Evolutionary conservation across 2,329 filamentous ascomycete genomes (phyloP).

Genomic region (Atkinsonella hypoxylon): DNA sequence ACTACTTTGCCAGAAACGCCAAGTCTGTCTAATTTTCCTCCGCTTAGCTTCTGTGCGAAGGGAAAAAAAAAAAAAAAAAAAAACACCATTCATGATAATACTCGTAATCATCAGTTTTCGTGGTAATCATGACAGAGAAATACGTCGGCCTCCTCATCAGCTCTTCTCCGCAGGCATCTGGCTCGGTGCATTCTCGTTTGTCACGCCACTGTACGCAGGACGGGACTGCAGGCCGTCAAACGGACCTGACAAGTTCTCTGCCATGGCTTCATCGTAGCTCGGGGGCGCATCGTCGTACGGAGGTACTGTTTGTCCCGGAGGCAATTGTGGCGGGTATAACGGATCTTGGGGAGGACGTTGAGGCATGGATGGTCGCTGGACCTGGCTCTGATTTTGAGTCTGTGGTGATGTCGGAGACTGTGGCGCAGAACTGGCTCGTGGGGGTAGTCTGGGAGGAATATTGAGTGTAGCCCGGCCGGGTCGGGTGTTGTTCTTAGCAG

Average conservation of each 20-base stretch:
- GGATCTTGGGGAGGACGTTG: slow-evolving; percentile 31
- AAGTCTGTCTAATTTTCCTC: neutral
- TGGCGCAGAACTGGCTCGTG: slow-evolving; percentile 18
- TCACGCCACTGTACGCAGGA: slow-evolving; percentile 55
- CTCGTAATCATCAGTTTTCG: neutral
- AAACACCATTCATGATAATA: too few relatives aligned
- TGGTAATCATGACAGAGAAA: neutral
- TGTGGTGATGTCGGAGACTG: slow-evolving; percentile 12
- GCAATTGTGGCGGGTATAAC: slow-evolving; percentile 46
- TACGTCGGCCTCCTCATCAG: slow-evolving; percentile 10
- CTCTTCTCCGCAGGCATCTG: slow-evolving; percentile 32
- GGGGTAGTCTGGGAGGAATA: slow-evolving; percentile 24
- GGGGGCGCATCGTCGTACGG: slow-evolving; percentile 70
- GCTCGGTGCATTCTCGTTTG: slow-evolving; percentile 47
- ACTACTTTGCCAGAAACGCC: neutral
- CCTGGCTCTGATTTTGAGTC: slow-evolving; percentile 5
- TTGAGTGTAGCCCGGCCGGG: slow-evolving; percentile 27
- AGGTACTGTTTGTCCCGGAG: slow-evolving; percentile 28
- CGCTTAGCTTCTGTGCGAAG: neutral
- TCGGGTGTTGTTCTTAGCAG: slow-evolving; percentile 24
- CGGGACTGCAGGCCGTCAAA: slow-evolving; percentile 50
- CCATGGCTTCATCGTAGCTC: slow-evolving; percentile 89
- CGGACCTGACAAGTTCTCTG: slow-evolving; percentile 57
- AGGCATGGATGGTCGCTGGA: slow-evolving; percentile 10
- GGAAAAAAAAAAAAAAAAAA: too few relatives aligned